A percentile compares a stretch with the other conserved stretches of the same genome.
Evolutionary conservation across 495 filamentous ascomycete species (phyloP).

Genomic region (Penicillium alfredii): DNA sequence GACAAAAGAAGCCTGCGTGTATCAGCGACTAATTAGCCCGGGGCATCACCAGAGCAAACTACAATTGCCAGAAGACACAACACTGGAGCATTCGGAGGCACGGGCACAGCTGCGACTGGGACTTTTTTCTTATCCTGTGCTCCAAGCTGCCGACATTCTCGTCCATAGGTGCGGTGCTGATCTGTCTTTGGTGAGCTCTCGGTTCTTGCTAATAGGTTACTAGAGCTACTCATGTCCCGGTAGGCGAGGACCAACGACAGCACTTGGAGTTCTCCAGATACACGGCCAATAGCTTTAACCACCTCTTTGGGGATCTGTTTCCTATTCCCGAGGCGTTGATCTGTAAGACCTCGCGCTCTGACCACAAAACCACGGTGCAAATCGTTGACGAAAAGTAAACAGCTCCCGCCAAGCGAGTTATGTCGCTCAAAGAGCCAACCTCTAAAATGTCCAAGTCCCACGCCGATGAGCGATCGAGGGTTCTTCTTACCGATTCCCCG

Average conservation of each 20-base stretch:
- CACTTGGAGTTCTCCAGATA: slow-evolving; percentile 90
- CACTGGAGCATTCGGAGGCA: slow-evolving; percentile 44
- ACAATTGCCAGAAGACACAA: slow-evolving; percentile 48
- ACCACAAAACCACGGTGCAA: too few relatives aligned
- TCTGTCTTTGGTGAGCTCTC: slow-evolving; percentile 11
- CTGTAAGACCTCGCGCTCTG: slow-evolving; percentile 45
- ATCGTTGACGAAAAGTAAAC: too few relatives aligned
- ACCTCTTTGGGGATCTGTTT: slow-evolving; percentile 58
- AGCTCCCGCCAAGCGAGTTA: slow-evolving; percentile 76
- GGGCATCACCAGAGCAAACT: slow-evolving; percentile 77
- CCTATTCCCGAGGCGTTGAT: slow-evolving; percentile 66
- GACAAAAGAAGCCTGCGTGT: too few relatives aligned
- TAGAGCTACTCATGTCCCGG: slow-evolving; percentile 88
- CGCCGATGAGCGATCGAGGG: slow-evolving; percentile 59
- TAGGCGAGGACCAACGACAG: slow-evolving; percentile 88
- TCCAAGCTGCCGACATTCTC: slow-evolving; percentile 92
- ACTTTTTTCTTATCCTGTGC: slow-evolving; percentile 93
- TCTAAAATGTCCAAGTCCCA: slow-evolving; percentile 95
- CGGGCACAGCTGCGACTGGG: slow-evolving; percentile 69
- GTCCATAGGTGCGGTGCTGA: slow-evolving; percentile 57
- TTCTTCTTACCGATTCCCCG: slow-evolving; percentile 68
- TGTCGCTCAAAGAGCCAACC: slow-evolving; percentile 73
- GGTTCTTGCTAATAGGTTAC: neutral
- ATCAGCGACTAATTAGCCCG: too few relatives aligned
- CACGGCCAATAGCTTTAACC: slow-evolving; percentile 78